These are phyloP conservation scores for Cutaneotrichosporon arboriforme DNA, from an alignment of 1,284 basidiomycete species.

Conservation along the genomic window DNA sequence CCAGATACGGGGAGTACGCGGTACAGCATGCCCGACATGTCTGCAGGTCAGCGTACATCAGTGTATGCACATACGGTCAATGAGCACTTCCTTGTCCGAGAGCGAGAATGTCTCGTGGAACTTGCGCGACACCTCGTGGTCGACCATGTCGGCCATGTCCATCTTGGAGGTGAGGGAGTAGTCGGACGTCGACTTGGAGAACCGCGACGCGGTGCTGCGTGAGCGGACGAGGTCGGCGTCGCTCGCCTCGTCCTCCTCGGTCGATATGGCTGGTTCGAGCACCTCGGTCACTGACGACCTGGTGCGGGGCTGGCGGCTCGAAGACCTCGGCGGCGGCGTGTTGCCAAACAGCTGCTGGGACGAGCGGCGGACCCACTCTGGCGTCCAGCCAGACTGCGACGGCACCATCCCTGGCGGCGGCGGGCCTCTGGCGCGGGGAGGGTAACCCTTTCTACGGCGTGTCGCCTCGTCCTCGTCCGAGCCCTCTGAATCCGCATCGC, in stretches of 20 bases:
- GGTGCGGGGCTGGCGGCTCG: constrained; percentile 5
- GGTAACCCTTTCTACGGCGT: constrained; percentile 25
- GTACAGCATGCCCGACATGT: constrained; percentile 80
- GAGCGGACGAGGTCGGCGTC: background rate
- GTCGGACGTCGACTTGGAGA: background rate
- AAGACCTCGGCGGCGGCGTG: constrained; percentile 10
- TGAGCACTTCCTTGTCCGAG: constrained; percentile 73
- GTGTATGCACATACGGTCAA: constrained; percentile 63
- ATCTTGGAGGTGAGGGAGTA: constrained; percentile 15
- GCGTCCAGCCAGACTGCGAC: constrained; percentile 19
- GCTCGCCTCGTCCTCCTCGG: constrained; percentile 14
- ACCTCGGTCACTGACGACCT: constrained; percentile 23
- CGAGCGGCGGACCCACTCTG: constrained; percentile 40
- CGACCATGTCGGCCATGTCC: constrained; percentile 9
- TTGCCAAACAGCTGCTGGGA: constrained; percentile 33
- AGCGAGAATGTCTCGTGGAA: constrained; percentile 75
- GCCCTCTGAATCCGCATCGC: constrained; percentile 2
- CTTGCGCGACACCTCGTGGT: constrained; percentile 45
- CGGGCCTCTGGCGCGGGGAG: constrained; percentile 32
- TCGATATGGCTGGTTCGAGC: constrained; percentile 14
- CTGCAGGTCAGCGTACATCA: constrained; percentile 48
- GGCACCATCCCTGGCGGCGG: constrained; percentile 30
- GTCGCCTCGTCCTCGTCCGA: constrained; percentile 9
- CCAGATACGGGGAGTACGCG: constrained; percentile 80
- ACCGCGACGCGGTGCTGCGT: constrained; percentile 2